Base-by-base conservation (phyloP, 371 early-diverging fungal species). In the Thermomucor indicae-seudaticae region DNA sequence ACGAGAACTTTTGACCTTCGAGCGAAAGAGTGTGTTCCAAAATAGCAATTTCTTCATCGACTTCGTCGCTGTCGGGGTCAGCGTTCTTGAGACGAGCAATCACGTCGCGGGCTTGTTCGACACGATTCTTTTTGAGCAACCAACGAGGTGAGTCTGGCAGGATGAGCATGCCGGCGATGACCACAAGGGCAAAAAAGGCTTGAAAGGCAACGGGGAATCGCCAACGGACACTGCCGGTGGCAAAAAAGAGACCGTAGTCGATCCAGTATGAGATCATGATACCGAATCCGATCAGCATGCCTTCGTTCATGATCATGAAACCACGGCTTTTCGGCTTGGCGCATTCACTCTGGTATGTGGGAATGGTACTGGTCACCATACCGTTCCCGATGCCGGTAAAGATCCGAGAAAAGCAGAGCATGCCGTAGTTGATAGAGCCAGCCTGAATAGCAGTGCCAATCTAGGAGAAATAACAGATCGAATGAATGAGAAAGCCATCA, bases 91-190 rank as follows among this genome's bases (percentile, higher is more conserved):
- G 59, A 35, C 65, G 61, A 42, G 67, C 70, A 37, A 74, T 54
- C 1, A 74, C 68, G 19, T 59, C 60, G 44, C 70, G 67, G 23
- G 61, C 58, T 24, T 70, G 65, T 4, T 67, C 67, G 20, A 56
- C 58, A 23, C 58, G 39, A 30, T 69, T 66, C 20, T 78, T 68
- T 37, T 68, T 59, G 37, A 74, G 49, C 14, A 81, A 49, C 81
- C 81, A 81, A 58, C 81, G 78, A 27, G 81, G 80, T 5, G 81
- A 67, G 46, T 77, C 79, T 12, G 82, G 82, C 5, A 81, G 64
- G 43, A 79, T 41, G 23, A 70, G 62, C 14, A 64, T 52, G 43
- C 70, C 79, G 32, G 54, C 29, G 37, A 70, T 49, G 34, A 81
- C 65, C 28, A 77, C 35, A 24, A 70, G 57, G 8, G 75, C 75